These are phyloP conservation scores for Nannizziopsis barbatae DNA, from an alignment of 2,329 filamentous ascomycete species.

Conservation along the genomic window DNA sequence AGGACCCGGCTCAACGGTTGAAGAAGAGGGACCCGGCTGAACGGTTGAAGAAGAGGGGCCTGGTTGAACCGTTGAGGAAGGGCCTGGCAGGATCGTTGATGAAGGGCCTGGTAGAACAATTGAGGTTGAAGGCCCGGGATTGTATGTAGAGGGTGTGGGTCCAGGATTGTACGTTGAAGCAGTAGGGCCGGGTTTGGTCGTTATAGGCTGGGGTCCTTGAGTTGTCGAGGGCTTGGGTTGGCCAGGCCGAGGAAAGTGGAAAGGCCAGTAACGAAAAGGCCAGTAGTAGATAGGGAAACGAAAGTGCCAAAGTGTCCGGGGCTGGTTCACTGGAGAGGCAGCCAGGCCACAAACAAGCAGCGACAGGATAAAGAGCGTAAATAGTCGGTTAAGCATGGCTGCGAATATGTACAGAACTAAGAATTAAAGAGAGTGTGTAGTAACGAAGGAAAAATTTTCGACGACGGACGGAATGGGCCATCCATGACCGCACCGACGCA, in stretches of 20 bases:
- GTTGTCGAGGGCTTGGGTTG: background rate
- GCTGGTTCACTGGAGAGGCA: constrained; percentile 1
- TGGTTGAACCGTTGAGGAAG: background rate
- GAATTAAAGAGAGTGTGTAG: constrained; percentile 2
- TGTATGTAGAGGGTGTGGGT: background rate
- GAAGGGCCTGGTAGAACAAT: background rate
- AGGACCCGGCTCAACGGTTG: too few relatives aligned
- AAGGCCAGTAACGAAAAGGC: background rate
- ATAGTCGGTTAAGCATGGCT: constrained; percentile 7
- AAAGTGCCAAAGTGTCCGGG: background rate
- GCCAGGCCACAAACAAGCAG: background rate
- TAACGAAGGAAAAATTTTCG: background rate
- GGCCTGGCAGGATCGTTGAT: background rate
- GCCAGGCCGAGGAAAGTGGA: background rate
- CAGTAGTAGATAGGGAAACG: background rate
- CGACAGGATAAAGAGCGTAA: constrained; percentile 3
- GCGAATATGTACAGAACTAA: constrained; percentile 5
- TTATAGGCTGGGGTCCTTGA: background rate
- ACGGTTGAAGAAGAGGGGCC: background rate
- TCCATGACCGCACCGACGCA: background rate
- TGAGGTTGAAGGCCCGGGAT: background rate
- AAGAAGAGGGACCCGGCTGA: too few relatives aligned
- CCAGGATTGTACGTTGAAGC: background rate
- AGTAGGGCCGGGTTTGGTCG: background rate
- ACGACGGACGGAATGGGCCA: background rate